Base-by-base conservation (phyloP, 805 yeast species). In the Metschnikowia shivogae region DNA sequence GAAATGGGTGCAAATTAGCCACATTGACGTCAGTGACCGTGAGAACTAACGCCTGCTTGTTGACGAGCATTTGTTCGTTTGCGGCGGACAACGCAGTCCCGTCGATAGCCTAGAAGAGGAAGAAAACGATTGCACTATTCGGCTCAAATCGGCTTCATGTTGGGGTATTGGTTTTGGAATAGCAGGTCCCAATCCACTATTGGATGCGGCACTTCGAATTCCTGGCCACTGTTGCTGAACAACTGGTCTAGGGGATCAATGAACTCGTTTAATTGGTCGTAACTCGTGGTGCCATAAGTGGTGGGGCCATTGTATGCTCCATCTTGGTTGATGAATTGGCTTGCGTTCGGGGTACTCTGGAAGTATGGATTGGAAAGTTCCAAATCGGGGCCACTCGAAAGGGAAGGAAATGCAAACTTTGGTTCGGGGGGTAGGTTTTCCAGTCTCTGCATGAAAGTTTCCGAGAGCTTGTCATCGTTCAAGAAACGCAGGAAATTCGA, bases 201-300 rank as follows among this genome's bases (percentile, higher is more conserved):
- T 11, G 32, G 38, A 26, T 30, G 36, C 10, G 38, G 44, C 27
- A 42, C 39, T 26, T 35, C 43, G 30, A 47, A 52, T 34, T 53
- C 57, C 10, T 42, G 39, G n/a, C 56, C 56, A 3, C 43, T 42
- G 24, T 49, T 45, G 36, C 49, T 47, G 44, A 53, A 53, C 22
- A 53, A 37, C 40, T 40, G 51, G 30, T 42, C 44, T 12, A 42
- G 39, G 7, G 48, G 51, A 29, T 48, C 44, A 10, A 34, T 34
- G 6, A 17, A 12, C 1, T 3, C 34, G 20, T 26, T 13, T 9
- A 19, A 13, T 19, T 37, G 26, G 27, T 28, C 34, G 11, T 37
- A 29, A 29, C 30, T 28, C 17, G 27, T 37, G 6, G 34, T 5
- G 14, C n/a, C 38, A n/a, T 19, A 19, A 14, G 34, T 6, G 8